Base-by-base conservation (phyloP, 345 rosid species). In the Isatis tinctoria region DNA sequence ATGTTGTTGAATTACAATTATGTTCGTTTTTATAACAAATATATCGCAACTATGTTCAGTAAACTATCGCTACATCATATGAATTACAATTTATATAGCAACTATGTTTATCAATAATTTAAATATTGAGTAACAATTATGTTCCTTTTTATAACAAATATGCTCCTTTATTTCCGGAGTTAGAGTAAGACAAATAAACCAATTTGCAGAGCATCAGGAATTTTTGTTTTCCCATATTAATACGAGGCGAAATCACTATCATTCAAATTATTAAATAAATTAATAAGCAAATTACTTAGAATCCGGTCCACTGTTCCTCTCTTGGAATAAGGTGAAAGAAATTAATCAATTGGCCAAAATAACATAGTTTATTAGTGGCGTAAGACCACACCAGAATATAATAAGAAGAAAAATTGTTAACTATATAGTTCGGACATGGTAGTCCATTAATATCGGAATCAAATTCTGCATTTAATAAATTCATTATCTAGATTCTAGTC, bases 381-480 rank as follows among this genome's bases (percentile, higher is more conserved):
- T 76, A 69, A 76, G 71, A 63, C 53, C 75, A 70, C 44, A 22
- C 67, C 41, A 36, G 67, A 76, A 70, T 76, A 64, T 41, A 36
- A 41, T 11, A 76, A 24, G 6, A 47, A 45, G 49, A 45, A 35
- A 44, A 62, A 54, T 35, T 45, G 53, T 70, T 44, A 76, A 63
- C 75, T 45, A 63, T 76, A 61, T 75, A 69, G 74, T 45, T 62
- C 28, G 70, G 36, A 53, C 51, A 62, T 69, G 74, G 70, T 76
- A 62, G 71, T 76, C 80, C 80, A 76, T 76, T 70, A 76, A 63
- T 63, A 76, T 17, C 28, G 75, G 80, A 76, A 76, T 76, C 75
- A 70, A 76, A 70, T 76, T 70, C 80, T 76, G 27, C 53, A 57
- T 70, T 53, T 62, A 36, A 62, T 61, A 62, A 63, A 54, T 62